phyloP scores from a whole-genome alignment of 768 basidiomycete genomes.

The Sutorius australiensis region DNA sequence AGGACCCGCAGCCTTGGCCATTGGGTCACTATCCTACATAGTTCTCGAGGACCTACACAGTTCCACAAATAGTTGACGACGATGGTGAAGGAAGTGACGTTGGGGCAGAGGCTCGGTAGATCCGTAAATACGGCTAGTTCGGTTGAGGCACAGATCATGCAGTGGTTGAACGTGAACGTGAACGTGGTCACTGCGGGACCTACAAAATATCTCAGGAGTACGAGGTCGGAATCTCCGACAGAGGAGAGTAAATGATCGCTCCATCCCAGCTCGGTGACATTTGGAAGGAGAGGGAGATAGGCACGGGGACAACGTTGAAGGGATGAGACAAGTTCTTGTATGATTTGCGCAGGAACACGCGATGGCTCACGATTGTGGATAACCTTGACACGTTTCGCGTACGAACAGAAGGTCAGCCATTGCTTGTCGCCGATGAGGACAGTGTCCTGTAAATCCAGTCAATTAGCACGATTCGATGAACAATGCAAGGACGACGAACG shows the following conservation, averaged over 20 bases:
- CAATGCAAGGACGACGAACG: not conserved
- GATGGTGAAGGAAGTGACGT: conserved; percentile 18
- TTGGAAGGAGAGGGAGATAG: conserved; percentile 24
- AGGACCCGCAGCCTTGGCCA: conserved; percentile 13
- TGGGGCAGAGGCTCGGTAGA: conserved; percentile 17
- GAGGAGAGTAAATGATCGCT: conserved; percentile 1
- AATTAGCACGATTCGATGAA: not conserved
- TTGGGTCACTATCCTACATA: conserved; percentile 15
- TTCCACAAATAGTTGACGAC: conserved; percentile 7
- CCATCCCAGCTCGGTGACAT: conserved; percentile 16
- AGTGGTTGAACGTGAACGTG: conserved; percentile 12
- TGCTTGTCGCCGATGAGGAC: conserved; percentile 4
- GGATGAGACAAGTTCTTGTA: conserved; percentile 3
- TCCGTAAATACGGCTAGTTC: conserved; percentile 15
- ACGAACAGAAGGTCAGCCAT: conserved; percentile 20
- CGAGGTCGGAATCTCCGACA: conserved; percentile 7
- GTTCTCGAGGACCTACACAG: conserved; percentile 3
- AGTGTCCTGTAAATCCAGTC: not conserved
- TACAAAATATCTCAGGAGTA: conserved; percentile 12
- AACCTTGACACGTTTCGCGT: conserved; percentile 21
- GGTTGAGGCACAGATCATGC: conserved; percentile 4
- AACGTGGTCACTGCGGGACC: conserved; percentile 12
- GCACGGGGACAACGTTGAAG: conserved; percentile 9
- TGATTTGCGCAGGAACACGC: not conserved
- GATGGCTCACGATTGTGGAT: conserved; percentile 2